Conservation (phyloP, 768 basidiomycete genomes). For the Sarcomyxa edulis region DNA sequence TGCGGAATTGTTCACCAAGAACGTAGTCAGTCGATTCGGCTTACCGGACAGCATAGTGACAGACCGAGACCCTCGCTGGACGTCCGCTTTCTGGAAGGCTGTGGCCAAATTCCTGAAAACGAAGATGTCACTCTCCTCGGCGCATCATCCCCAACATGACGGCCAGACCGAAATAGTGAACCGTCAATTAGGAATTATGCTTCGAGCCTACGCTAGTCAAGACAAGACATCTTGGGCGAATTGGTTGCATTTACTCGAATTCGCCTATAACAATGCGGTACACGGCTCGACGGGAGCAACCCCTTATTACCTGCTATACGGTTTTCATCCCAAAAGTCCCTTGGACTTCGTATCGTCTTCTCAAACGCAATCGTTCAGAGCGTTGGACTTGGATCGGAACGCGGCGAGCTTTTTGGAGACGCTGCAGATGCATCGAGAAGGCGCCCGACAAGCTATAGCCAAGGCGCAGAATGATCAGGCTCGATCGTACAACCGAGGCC, state of each 20-base stretch:
- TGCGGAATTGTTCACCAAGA: conserved; percentile 12
- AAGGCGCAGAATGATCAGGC: conserved; percentile 18
- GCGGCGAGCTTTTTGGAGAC: conserved; percentile 5
- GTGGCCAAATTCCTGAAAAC: conserved; percentile 12
- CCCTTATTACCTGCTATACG: conserved; percentile 21
- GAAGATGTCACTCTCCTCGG: conserved; percentile 17
- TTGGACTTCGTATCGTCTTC: conserved; percentile 4
- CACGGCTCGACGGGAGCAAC: conserved; percentile 18
- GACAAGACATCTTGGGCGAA: conserved; percentile 18
- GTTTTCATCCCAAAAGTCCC: too few species aligned
- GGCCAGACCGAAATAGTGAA: conserved; percentile 27
- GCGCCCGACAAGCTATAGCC: conserved; percentile 11
- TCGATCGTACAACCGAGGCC: conserved; percentile 13
- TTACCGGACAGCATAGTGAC: too few species aligned
- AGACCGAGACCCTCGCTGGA: conserved; percentile 15
- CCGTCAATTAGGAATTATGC: conserved; percentile 20
- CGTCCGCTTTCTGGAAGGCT: conserved; percentile 20
- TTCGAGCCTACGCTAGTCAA: conserved; percentile 19
- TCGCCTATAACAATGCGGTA: conserved; percentile 23
- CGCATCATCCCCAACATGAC: too few species aligned
- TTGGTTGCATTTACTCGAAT: conserved; percentile 18
- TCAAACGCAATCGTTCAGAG: background rate
- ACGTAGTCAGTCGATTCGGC: conserved; percentile 14
- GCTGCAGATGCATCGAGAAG: conserved; percentile 4
- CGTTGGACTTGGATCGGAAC: conserved; percentile 7